Evolutionary conservation across 768 basidiomycete species (phyloP), one percentile per base, ranked within the genome.

Genomic region (Hortiboletus flavorubellus): DNA sequence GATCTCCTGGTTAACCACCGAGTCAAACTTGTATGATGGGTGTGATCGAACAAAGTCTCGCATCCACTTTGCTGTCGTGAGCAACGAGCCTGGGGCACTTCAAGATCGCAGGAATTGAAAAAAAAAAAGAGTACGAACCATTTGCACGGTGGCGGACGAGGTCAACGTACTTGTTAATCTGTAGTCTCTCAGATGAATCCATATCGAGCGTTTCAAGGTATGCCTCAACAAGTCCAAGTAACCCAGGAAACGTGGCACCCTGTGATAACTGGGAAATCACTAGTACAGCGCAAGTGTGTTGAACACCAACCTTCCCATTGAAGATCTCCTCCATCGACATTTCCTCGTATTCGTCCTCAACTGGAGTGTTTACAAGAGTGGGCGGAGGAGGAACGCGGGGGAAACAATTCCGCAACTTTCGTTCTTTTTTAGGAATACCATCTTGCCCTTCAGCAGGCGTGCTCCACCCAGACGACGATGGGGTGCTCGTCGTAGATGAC

Each of bases 311-410:
- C 81, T 91, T 90, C n/a, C 97, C 97, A 62, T 89, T 92, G 72
- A 99, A 87, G 48, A 98, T 91, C 73, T 98, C 93, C 56, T 91
- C 76, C 70, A 98, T 80, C 0, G 89, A 83, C 87, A 96, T 94
- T 68, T 96, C 92, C 63, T 86, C 91, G 59, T 92, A 95, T 70
- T 98, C 94, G 8, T 91, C 84, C 37, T 87, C 82, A 7, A 93
- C 76, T 0, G 82, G 78, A 10, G 72, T 72, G 10, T 79, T 84
- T 39, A 78, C 70, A 42, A 80, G 77, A 2, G 78, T 80, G 3
- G 73, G 68, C n/a, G 85, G 85, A 16, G 55, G 66, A 41, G 64
- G 61, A 1, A 77, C 71, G 15, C 79, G 76, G 4, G 83, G 82
- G 66, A 87, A 92, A 68, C 88, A 90, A 62, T 91, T 92, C 35